Conservation (phyloP, 768 basidiomycete genomes). For the Infundibulicybe gibba region DNA sequence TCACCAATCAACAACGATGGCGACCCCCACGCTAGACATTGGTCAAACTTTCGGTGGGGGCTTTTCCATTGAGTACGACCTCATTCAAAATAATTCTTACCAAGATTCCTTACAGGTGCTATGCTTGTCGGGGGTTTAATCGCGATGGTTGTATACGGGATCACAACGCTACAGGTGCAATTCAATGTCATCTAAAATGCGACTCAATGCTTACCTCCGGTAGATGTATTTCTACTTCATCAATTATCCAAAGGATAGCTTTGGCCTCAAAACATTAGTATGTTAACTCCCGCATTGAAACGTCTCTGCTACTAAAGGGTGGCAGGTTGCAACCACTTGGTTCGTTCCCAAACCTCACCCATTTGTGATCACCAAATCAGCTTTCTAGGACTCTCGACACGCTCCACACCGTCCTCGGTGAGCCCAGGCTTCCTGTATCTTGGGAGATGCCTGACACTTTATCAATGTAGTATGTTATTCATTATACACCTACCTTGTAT, state of each 20-base stretch:
- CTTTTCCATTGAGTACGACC: not conserved
- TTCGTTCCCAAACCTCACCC: slow-evolving; percentile 11
- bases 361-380: not conserved
- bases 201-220: not conserved
- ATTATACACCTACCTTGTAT: slow-evolving; percentile 36
- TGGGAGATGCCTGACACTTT: slow-evolving; percentile 1
- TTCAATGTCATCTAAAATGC: not conserved
- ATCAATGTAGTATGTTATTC: slow-evolving; percentile 33
- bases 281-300: slow-evolving; percentile 3
- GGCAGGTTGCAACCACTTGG: slow-evolving; percentile 32
- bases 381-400: slow-evolving; percentile 34
- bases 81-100: not conserved
- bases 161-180: slow-evolving; percentile 37
- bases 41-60: slow-evolving; percentile 28
- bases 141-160: slow-evolving; percentile 36
- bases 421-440: slow-evolving; percentile 7
- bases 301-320: not conserved
- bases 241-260: slow-evolving; percentile 33
- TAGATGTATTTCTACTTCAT: slow-evolving; percentile 41
- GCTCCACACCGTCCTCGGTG: slow-evolving; percentile 35
- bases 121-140: slow-evolving; percentile 33
- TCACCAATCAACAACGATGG: not conserved
- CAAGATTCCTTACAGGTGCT: slow-evolving; percentile 20
- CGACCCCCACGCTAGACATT: slow-evolving; percentile 6
- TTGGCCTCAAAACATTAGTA: slow-evolving; percentile 30